A percentile compares a stretch with the other conserved stretches of the same genome.
phyloP scores from a whole-genome alignment of 805 yeast genomes.

The Starmerella stigmatis region DNA sequence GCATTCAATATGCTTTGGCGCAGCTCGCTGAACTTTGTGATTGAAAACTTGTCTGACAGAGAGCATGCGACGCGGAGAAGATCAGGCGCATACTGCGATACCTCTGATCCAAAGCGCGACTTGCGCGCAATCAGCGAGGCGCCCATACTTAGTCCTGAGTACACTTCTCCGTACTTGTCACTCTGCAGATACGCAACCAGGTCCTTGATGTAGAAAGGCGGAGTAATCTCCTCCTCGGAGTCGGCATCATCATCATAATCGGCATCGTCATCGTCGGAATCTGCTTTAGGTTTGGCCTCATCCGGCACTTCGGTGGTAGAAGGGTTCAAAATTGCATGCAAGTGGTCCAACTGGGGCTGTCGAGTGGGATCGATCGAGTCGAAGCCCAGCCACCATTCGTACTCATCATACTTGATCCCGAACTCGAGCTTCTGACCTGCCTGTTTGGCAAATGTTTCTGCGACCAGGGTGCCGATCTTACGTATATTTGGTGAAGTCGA shows the following conservation, averaged over 20 bases:
- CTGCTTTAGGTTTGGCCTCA: background rate
- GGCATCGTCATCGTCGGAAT: constrained; percentile 24
- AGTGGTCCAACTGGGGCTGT: background rate
- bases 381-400: constrained; percentile 21
- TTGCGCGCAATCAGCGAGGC: constrained; percentile 59
- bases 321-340: constrained; percentile 1
- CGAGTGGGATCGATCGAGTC: constrained; percentile 11
- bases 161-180: constrained; percentile 41
- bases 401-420: constrained; percentile 21
- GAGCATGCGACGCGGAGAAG: constrained; percentile 45
- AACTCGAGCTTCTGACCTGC: constrained; percentile 26
- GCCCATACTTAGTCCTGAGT: constrained; percentile 41
- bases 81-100: constrained; percentile 46
- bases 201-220: constrained; percentile 66
- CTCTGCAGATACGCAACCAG: constrained; percentile 46
- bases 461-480: constrained; percentile 46
- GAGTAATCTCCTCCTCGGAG: constrained; percentile 30
- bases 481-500: constrained; percentile 40
- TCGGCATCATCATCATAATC: constrained; percentile 24
- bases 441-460: constrained; percentile 34
- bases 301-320: background rate
- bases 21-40: constrained; percentile 50
- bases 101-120: constrained; percentile 47
- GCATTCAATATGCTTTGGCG: constrained; percentile 57
- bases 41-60: constrained; percentile 47